Conservation (phyloP, 23 red algal species). For the Gracilaria gracilis region DNA sequence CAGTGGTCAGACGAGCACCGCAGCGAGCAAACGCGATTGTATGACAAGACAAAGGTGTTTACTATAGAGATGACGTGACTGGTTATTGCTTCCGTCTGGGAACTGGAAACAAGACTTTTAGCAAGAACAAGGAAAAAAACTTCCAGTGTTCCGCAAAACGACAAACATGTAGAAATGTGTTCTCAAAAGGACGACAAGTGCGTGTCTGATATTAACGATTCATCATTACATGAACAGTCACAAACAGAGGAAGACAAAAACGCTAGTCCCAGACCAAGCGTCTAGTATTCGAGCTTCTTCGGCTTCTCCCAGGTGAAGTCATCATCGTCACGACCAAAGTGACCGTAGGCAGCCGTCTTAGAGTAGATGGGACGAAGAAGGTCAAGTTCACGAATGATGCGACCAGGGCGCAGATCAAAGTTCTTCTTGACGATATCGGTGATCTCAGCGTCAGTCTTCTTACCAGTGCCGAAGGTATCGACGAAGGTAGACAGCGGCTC, state of each 20-base stretch:
- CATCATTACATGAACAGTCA: constrained; percentile 34
- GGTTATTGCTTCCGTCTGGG: constrained; percentile 31
- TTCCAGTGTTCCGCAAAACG: constrained; percentile 47
- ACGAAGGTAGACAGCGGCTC: constrained; percentile 97
- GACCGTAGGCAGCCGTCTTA: constrained; percentile 97
- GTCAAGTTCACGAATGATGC: constrained; percentile 93
- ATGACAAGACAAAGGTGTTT: constrained; percentile 14
- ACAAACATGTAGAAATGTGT: constrained; percentile 37
- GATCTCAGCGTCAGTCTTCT: constrained; percentile 88
- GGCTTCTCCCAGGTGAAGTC: constrained; percentile 99
- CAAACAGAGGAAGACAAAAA: neutral
- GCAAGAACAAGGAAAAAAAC: neutral
- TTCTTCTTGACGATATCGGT: constrained; percentile 97
- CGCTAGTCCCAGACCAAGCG: neutral
- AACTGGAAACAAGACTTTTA: constrained; percentile 64
- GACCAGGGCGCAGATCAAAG: constrained; percentile 99
- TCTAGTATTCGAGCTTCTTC: constrained; percentile 88
- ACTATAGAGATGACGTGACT: constrained; percentile 14
- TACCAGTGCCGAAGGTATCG: constrained; percentile 96
- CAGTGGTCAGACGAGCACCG: neutral
- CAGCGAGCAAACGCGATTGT: neutral
- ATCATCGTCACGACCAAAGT: constrained; percentile 95
- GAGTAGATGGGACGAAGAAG: constrained; percentile 94
- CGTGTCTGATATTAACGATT: neutral
- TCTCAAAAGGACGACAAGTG: neutral